phyloP scores from a whole-genome alignment of 2,329 filamentous ascomycete species.

The Hymenoscyphus occultus region DNA sequence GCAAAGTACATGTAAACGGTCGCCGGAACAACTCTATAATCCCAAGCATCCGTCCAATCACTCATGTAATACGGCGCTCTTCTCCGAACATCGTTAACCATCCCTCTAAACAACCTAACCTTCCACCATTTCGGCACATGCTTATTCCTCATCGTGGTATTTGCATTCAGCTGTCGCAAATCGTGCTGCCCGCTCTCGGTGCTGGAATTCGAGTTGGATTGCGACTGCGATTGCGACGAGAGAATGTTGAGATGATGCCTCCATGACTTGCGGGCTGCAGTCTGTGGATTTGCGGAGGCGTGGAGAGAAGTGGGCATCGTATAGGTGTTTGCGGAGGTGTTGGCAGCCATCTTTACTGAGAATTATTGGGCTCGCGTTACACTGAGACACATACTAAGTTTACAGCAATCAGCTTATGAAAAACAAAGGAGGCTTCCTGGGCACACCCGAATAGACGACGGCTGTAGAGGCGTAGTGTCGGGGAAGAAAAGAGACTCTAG shows the following conservation, averaged over 20 bases:
- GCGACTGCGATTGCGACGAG: slow-evolving; percentile 7
- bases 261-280: slow-evolving; percentile 21
- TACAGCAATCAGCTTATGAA: background rate
- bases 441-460: too few species aligned
- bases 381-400: background rate
- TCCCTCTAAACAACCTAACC: slow-evolving; percentile 72
- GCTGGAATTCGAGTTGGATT: slow-evolving; percentile 8
- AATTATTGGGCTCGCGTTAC: background rate
- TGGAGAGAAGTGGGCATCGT: slow-evolving; percentile 26
- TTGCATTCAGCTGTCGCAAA: slow-evolving; percentile 17
- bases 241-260: slow-evolving; percentile 19
- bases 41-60: slow-evolving; percentile 85
- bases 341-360: slow-evolving; percentile 16
- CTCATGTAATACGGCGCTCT: slow-evolving; percentile 74
- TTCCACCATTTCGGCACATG: slow-evolving; percentile 62
- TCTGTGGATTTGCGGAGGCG: slow-evolving; percentile 10
- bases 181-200: slow-evolving; percentile 7
- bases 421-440: background rate
- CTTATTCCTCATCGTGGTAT: slow-evolving; percentile 22
- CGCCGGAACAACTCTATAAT: slow-evolving; percentile 82
- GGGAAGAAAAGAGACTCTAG: too few species aligned
- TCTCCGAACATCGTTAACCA: slow-evolving; percentile 73
- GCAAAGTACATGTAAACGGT: slow-evolving; percentile 95
- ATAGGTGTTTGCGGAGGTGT: slow-evolving; percentile 19
- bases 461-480: too few species aligned